Conservation (phyloP, 2,329 filamentous ascomycete species). For the Sordariomycetes sp. region DNA sequence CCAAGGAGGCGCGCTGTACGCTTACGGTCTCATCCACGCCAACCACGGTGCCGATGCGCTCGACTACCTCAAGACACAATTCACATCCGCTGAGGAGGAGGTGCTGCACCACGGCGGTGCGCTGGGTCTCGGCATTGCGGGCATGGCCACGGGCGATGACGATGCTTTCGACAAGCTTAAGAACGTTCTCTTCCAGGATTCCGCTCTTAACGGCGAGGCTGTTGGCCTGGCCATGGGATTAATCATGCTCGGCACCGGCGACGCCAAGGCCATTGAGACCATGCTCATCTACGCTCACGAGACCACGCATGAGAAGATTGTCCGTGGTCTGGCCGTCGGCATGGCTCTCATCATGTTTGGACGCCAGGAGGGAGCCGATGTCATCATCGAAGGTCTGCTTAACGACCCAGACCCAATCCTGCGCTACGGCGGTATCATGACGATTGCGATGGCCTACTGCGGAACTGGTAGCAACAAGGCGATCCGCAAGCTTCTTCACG, state of each 20-base stretch:
- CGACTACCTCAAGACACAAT: conserved; percentile 68
- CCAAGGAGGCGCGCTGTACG: conserved; percentile 91
- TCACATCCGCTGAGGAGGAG: conserved; percentile 71
- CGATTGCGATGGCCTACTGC: conserved; percentile 95
- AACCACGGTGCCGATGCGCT: conserved; percentile 92
- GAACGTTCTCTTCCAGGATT: conserved; percentile 82
- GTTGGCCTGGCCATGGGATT: conserved; percentile 94
- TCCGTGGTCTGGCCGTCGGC: conserved; percentile 86
- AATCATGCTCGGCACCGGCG: conserved; percentile 97
- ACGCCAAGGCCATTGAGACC: conserved; percentile 83
- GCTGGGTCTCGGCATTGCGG: conserved; percentile 88
- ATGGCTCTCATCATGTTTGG: conserved; percentile 99
- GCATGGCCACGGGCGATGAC: conserved; percentile 90
- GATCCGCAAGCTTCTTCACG: conserved; percentile 87
- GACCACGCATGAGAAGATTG: conserved; percentile 97
- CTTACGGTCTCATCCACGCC: conserved; percentile 90
- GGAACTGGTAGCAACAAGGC: conserved; percentile 98
- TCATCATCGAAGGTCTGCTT: conserved; percentile 85
- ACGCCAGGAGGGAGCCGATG: conserved; percentile 87
- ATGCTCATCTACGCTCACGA: conserved; percentile 98
- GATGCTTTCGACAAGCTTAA: conserved; percentile 88
- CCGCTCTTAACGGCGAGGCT: conserved; percentile 92
- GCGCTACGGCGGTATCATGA: conserved; percentile 96
- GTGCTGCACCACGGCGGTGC: conserved; percentile 96
- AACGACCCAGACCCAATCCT: conserved; percentile 90